Conservation (phyloP, 2,329 filamentous ascomycete species). For the Penicillium sp. region DNA sequence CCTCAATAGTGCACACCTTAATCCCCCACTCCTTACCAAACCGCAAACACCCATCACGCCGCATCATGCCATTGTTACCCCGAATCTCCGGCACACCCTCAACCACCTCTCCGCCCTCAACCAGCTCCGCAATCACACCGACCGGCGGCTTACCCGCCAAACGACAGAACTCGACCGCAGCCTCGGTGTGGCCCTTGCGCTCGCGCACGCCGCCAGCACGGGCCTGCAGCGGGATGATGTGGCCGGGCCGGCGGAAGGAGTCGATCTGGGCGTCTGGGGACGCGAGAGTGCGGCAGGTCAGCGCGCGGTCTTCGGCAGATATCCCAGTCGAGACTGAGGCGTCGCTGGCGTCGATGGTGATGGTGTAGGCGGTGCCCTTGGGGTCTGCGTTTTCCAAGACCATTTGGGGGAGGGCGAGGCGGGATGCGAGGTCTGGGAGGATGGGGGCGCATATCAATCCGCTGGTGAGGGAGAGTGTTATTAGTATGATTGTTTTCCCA, state of each 20-base stretch:
- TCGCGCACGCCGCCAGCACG: slow-evolving; percentile 77
- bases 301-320: slow-evolving; percentile 79
- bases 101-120: slow-evolving; percentile 78
- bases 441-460: slow-evolving; percentile 92
- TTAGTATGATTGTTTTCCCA: background rate
- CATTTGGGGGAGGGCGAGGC: slow-evolving; percentile 86
- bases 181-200: slow-evolving; percentile 87
- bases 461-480: slow-evolving; percentile 41
- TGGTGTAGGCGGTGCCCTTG: slow-evolving; percentile 88
- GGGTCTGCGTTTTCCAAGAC: slow-evolving; percentile 77
- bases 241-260: slow-evolving; percentile 79
- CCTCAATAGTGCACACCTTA: slow-evolving; percentile 93
- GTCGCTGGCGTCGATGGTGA: slow-evolving; percentile 80
- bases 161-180: slow-evolving; percentile 84
- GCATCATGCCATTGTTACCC: slow-evolving; percentile 80
- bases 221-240: slow-evolving; percentile 84
- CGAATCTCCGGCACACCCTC: slow-evolving; percentile 65
- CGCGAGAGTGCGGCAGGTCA: slow-evolving; percentile 78
- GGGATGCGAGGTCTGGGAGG: slow-evolving; percentile 65
- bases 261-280: slow-evolving; percentile 59
- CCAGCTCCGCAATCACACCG: slow-evolving; percentile 86
- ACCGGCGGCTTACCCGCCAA: slow-evolving; percentile 75
- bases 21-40: slow-evolving; percentile 89
- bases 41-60: slow-evolving; percentile 79
- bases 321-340: slow-evolving; percentile 83